Evolutionary conservation across 768 basidiomycete genomes (phyloP).

Genomic region (Kwoniella pini): DNA sequence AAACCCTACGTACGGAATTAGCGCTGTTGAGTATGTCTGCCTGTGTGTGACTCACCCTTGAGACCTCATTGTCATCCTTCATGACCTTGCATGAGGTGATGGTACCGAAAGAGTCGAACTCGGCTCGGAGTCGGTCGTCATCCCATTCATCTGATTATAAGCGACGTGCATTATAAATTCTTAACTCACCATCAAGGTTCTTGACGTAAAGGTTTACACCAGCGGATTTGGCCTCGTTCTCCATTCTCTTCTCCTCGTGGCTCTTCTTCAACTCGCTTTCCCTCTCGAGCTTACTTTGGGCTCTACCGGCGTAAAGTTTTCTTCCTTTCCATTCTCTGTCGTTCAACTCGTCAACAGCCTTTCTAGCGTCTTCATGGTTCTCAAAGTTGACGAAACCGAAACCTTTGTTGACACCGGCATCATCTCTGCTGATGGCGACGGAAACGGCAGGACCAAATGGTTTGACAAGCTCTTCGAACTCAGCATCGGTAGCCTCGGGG

Average conservation of each 20-base stretch:
- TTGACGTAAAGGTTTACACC: slow-evolving; percentile 99
- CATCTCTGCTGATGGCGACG: slow-evolving; percentile 77
- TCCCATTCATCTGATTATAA: slow-evolving; percentile 67
- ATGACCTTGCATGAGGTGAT: slow-evolving; percentile 99
- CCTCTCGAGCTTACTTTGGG: slow-evolving; percentile 97
- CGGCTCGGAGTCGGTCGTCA: slow-evolving; percentile 92
- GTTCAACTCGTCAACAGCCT: slow-evolving; percentile 84
- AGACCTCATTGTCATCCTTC: slow-evolving; percentile 90
- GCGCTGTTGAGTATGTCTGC: slow-evolving; percentile 1
- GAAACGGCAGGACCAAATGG: slow-evolving; percentile 83
- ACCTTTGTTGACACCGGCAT: slow-evolving; percentile 84
- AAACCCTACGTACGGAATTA: slow-evolving; percentile 62
- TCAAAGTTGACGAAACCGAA: slow-evolving; percentile 99
- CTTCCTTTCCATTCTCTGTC: slow-evolving; percentile 79
- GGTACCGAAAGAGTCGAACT: slow-evolving; percentile 94
- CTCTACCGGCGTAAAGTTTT: slow-evolving; percentile 92
- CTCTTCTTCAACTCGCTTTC: slow-evolving; percentile 89
- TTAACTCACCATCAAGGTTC: slow-evolving; percentile 80
- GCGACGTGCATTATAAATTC: not conserved
- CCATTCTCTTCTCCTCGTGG: slow-evolving; percentile 94
- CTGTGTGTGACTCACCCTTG: slow-evolving; percentile 58
- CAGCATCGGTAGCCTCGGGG: slow-evolving; percentile 74
- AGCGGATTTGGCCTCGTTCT: slow-evolving; percentile 96
- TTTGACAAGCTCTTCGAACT: slow-evolving; percentile 79
- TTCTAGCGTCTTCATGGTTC: slow-evolving; percentile 84